Conservation (phyloP, 1,139 yeast species). For the Geotrichum europaeum region DNA sequence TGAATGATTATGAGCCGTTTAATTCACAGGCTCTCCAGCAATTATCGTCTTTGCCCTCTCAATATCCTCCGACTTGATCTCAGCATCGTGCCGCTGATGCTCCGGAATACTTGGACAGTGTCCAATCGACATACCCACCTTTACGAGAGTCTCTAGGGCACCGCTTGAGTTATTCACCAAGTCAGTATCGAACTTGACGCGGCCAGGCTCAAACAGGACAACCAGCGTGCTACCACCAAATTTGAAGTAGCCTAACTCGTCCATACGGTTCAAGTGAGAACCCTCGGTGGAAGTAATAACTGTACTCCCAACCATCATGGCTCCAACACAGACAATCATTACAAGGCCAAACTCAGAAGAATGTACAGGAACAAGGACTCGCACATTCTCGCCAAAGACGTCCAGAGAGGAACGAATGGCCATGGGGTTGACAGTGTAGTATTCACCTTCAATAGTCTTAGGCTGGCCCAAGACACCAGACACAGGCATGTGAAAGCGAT, state of each 20-base stretch:
- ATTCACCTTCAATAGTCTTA: constrained; percentile 72
- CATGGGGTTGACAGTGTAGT: constrained; percentile 96
- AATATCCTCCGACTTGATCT: constrained; percentile 23
- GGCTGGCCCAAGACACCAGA: constrained; percentile 65
- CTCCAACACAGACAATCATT: constrained; percentile 80
- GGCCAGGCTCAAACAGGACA: constrained; percentile 45
- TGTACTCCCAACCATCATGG: constrained; percentile 98
- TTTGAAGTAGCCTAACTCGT: constrained; percentile 88
- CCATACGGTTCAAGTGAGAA: constrained; percentile 55
- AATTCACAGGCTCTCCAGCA: constrained; percentile 20
- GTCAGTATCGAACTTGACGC: constrained; percentile 64
- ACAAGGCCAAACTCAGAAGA: constrained; percentile 71
- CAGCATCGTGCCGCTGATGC: constrained; percentile 20
- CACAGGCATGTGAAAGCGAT: constrained; percentile 86
- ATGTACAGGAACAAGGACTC: constrained; percentile 71
- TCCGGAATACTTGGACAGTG: constrained; percentile 41
- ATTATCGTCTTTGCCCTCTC: constrained; percentile 24
- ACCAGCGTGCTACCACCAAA: constrained; percentile 92
- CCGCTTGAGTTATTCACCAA: constrained; percentile 58
- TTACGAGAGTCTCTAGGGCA: constrained; percentile 71
- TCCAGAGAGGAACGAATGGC: constrained; percentile 83
- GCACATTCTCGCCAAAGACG: constrained; percentile 86
- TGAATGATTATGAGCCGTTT: not conserved
- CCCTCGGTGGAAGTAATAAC: constrained; percentile 64
- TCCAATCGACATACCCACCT: constrained; percentile 91